A percentile compares a stretch with the other conserved stretches of the same genome.
These are phyloP conservation scores for Lotus japonicus DNA, from an alignment of 306 rosid genomes.

Conservation along the genomic window DNA sequence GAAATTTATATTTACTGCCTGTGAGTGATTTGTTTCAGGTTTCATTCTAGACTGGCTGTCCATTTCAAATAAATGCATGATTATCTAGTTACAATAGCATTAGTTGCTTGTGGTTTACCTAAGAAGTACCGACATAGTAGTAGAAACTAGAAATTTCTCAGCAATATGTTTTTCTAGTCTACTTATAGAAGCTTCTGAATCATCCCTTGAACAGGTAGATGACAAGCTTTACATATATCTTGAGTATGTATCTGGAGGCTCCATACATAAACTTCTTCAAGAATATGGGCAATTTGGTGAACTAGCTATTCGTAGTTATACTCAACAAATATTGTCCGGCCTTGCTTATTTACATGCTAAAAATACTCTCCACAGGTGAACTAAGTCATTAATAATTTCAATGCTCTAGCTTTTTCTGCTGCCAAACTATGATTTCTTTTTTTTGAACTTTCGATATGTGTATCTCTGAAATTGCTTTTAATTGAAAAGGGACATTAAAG, in stretches of 20 bases:
- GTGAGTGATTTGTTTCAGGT: not conserved
- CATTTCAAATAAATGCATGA: not conserved
- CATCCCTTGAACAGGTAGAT: slow-evolving; percentile 54
- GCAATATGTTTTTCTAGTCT: not conserved
- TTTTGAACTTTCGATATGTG: not conserved
- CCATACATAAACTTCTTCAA: slow-evolving; percentile 91
- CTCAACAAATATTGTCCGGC: slow-evolving; percentile 93
- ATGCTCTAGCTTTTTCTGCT: slow-evolving; percentile 5
- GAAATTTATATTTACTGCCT: slow-evolving; percentile 1
- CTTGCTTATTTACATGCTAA: slow-evolving; percentile 92
- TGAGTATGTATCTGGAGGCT: slow-evolving; percentile 98
- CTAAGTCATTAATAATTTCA: slow-evolving; percentile 13
- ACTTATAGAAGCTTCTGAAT: slow-evolving; percentile 25
- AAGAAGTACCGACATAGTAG: not conserved
- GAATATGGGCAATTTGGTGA: slow-evolving; percentile 90
- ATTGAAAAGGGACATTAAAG: slow-evolving; percentile 85
- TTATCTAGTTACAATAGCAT: slow-evolving; percentile 11
- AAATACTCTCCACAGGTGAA: slow-evolving; percentile 92
- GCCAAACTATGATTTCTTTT: slow-evolving; percentile 5
- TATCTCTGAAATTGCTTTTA: slow-evolving; percentile 18
- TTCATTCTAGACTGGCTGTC: not conserved
- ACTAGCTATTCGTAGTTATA: slow-evolving; percentile 81
- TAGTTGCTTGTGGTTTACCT: slow-evolving; percentile 12
- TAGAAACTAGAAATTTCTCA: slow-evolving; percentile 3
- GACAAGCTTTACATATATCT: slow-evolving; percentile 90